Evolutionary conservation across 1,284 basidiomycete species (phyloP).

Genomic region (Fomitopsis betulina): DNA sequence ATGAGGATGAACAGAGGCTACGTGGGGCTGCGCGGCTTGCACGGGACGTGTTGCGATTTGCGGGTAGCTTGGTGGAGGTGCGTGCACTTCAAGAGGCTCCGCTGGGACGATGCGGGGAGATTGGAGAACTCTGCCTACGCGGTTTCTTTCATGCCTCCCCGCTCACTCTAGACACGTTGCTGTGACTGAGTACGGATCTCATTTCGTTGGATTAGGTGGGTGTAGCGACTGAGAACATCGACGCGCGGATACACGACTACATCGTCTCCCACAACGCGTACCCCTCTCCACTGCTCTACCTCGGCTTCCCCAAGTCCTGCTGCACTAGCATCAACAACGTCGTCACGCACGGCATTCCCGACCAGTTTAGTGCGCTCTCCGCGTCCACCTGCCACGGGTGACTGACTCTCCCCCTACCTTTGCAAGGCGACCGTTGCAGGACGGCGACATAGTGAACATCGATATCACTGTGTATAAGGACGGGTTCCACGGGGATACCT

Average conservation of each 20-base stretch:
- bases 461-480: constrained; percentile 79
- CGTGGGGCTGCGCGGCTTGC: constrained; percentile 61
- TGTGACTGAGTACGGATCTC: background rate
- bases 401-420: background rate
- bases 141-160: background rate
- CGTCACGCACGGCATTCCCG: constrained; percentile 83
- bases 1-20: constrained; percentile 52
- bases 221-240: constrained; percentile 71
- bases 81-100: constrained; percentile 15
- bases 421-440: constrained; percentile 66
- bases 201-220: constrained; percentile 46
- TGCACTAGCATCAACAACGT: constrained; percentile 90
- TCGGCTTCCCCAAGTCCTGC: constrained; percentile 80
- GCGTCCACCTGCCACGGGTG: background rate
- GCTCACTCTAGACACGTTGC: background rate
- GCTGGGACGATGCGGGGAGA: background rate
- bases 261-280: constrained; percentile 73
- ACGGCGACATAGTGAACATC: constrained; percentile 82
- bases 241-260: constrained; percentile 65
- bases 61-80: constrained; percentile 55
- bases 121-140: background rate
- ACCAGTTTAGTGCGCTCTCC: constrained; percentile 45
- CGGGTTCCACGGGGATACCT: constrained; percentile 86
- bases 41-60: constrained; percentile 53
- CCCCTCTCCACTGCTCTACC: constrained; percentile 83